A percentile compares a stretch with the other conserved stretches of the same genome.
phyloP scores from a whole-genome alignment of 805 yeast species.

The Starmerella ratchasimensis region DNA sequence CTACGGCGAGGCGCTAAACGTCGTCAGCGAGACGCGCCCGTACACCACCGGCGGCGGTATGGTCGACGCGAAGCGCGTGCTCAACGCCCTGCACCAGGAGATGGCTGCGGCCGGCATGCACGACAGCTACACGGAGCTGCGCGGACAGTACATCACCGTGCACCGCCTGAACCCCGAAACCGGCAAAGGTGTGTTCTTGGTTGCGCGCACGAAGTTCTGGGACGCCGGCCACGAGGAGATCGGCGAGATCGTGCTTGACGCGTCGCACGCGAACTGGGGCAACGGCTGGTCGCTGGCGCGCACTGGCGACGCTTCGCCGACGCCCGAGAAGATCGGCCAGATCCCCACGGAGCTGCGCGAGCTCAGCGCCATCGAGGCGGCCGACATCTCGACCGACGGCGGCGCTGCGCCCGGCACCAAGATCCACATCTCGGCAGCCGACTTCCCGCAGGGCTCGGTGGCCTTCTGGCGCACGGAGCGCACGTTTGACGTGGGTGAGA shows the following conservation, averaged over 20 bases:
- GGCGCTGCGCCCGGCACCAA: constrained; percentile 37
- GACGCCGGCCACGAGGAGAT: constrained; percentile 24
- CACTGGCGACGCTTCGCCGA: constrained; percentile 34
- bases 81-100: constrained; percentile 27
- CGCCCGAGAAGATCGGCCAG: constrained; percentile 37
- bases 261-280: constrained; percentile 31
- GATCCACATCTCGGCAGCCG: constrained; percentile 29
- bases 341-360: constrained; percentile 51
- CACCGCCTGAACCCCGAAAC: constrained; percentile 73
- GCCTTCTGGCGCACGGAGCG: constrained; percentile 65
- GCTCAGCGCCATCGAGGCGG: constrained; percentile 38
- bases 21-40: constrained; percentile 59
- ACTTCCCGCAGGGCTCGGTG: constrained; percentile 82
- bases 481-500: constrained; percentile 46
- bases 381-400: too few relatives aligned
- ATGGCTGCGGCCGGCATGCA: constrained; percentile 43
- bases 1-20: constrained; percentile 66
- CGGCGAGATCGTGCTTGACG: constrained; percentile 24
- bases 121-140: constrained; percentile 90
- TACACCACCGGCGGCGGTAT: constrained; percentile 55
- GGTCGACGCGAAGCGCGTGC: constrained; percentile 45
- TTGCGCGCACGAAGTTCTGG: constrained; percentile 71
- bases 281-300: constrained; percentile 45
- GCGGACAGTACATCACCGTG: constrained; percentile 80
- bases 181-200: constrained; percentile 77